phyloP scores from a whole-genome alignment of 2,329 filamentous ascomycete species.

The Thielaviopsis ethacetica region DNA sequence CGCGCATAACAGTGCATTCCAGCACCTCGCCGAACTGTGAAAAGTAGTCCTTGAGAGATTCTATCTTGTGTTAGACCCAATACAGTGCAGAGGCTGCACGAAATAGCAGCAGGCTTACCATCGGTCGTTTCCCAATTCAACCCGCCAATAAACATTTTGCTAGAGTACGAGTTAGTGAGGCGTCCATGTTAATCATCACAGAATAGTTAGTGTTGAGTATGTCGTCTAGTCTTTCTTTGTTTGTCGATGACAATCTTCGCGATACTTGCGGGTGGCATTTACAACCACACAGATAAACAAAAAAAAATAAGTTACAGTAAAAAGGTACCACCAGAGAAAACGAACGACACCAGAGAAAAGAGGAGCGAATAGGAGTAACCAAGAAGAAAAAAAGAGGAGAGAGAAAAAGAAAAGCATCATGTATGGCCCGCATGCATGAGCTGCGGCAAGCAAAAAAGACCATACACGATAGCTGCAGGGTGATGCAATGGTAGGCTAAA shows the following conservation, averaged over 20 bases:
- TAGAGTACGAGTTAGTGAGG: slow-evolving; percentile 23
- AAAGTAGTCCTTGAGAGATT: slow-evolving; percentile 93
- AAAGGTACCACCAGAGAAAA: not conserved
- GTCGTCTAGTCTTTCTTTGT: not conserved
- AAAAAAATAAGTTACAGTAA: not conserved
- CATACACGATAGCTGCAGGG: too few species aligned
- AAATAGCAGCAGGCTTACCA: slow-evolving; percentile 44
- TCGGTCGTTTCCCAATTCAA: slow-evolving; percentile 99
- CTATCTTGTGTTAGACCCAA: slow-evolving; percentile 31
- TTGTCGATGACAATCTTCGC: not conserved
- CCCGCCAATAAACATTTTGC: slow-evolving; percentile 99
- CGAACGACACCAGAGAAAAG: not conserved
- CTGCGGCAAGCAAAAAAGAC: not conserved
- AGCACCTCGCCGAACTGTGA: slow-evolving; percentile 94
- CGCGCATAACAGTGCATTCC: slow-evolving; percentile 98
- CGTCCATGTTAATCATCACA: not conserved
- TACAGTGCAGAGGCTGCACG: not conserved
- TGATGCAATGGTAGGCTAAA: too few species aligned
- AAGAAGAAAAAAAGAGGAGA: not conserved
- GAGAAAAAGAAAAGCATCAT: too few species aligned
- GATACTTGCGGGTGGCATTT: not conserved
- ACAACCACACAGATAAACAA: not conserved
- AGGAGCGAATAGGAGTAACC: too few species aligned
- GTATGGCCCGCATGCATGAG: not conserved
- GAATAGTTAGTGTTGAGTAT: not conserved